Percentiles rank a stretch among this genome's conserved stretches.
These are phyloP conservation scores for Coniochaeta prunicola DNA, from an alignment of 2,329 filamentous ascomycete genomes.

Conservation along the genomic window DNA sequence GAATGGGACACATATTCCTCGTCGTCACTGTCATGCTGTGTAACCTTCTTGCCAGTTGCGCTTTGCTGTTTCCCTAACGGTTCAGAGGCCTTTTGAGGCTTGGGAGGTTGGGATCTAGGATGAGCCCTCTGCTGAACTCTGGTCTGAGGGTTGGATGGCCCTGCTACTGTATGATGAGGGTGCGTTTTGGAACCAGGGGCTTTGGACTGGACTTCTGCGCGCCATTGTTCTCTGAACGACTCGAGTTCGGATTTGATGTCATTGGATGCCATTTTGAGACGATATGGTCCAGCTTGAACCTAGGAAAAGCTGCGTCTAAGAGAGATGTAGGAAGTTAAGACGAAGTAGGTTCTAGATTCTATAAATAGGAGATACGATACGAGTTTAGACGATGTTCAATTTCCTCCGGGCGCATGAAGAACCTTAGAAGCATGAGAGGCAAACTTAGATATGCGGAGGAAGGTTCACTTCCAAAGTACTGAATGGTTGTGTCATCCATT, in stretches of 20 bases:
- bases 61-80: conserved; percentile 7
- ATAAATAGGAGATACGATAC: neutral
- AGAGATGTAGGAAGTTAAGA: neutral
- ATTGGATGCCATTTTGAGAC: conserved; percentile 18
- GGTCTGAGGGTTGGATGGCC: conserved; percentile 16
- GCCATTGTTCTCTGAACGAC: conserved; percentile 80
- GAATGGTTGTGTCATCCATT: too few relatives aligned
- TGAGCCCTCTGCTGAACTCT: neutral
- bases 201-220: conserved; percentile 60
- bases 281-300: neutral
- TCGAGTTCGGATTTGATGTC: conserved; percentile 66
- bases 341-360: neutral
- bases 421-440: neutral
- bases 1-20: conserved; percentile 23
- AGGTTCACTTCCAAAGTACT: neutral
- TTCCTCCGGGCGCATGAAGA: neutral
- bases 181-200: conserved; percentile 15
- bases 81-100: neutral
- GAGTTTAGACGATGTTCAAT: neutral
- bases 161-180: conserved; percentile 12
- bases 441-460: neutral
- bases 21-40: conserved; percentile 18
- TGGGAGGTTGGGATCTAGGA: conserved; percentile 4
- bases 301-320: neutral
- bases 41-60: conserved; percentile 14